These are phyloP conservation scores for Yamadazyma paraphyllophila DNA, from an alignment of 805 yeast genomes.

Conservation along the genomic window DNA sequence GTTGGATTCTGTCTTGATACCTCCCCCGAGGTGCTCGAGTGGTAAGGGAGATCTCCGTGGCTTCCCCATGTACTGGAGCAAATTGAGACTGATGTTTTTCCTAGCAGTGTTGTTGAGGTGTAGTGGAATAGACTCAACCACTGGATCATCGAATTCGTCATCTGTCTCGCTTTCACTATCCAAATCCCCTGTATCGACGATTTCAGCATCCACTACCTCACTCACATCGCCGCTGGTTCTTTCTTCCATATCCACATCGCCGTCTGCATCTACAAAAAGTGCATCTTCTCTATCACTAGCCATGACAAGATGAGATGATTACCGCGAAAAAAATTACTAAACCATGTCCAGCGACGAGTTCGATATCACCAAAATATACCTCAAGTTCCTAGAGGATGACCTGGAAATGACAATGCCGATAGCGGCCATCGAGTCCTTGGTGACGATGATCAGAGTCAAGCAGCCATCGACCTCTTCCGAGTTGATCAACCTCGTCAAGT, in stretches of 20 bases:
- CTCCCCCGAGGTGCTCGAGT: conserved; percentile 31
- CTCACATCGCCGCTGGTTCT: not conserved
- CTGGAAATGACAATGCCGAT: conserved; percentile 99
- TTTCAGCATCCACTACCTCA: not conserved
- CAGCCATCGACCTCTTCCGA: conserved; percentile 95
- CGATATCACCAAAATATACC: conserved; percentile 79
- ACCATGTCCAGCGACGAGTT: conserved; percentile 34
- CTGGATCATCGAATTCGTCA: conserved; percentile 30
- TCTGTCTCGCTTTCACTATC: conserved; percentile 8
- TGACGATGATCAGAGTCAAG: conserved; percentile 73
- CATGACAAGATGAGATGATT: conserved; percentile 2
- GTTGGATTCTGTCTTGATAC: conserved; percentile 61
- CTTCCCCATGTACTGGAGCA: conserved; percentile 54
- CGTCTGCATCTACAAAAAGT: conserved; percentile 8
- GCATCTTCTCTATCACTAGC: not conserved
- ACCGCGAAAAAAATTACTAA: not conserved
- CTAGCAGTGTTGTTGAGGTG: conserved; percentile 25
- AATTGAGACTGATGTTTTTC: conserved; percentile 29
- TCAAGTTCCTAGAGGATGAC: conserved; percentile 80
- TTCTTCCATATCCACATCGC: not conserved
- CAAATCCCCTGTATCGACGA: not conserved
- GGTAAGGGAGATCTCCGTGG: conserved; percentile 33
- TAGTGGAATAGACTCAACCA: conserved; percentile 39
- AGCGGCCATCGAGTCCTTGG: conserved; percentile 95
- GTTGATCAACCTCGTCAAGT: conserved; percentile 74